Conservation (phyloP, 192 early-diverging fungal species). For the Coemansia sp. region DNA sequence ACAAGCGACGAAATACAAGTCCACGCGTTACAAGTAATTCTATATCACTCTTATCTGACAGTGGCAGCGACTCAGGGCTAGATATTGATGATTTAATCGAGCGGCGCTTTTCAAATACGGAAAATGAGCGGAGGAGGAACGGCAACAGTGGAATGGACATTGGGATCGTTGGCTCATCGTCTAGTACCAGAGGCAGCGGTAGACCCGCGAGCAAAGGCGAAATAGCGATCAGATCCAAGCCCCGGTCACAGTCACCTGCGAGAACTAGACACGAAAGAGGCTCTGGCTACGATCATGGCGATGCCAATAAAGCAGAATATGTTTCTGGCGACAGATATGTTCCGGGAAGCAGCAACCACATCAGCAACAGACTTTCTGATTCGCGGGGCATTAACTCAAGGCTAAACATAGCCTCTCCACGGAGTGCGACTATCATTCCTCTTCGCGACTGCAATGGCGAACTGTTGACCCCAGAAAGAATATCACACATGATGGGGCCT, state of each 20-base stretch:
- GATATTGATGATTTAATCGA: conserved; percentile 20
- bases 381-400: background rate
- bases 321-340: background rate
- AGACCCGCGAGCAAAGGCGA: background rate
- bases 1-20: conserved; percentile 22
- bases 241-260: background rate
- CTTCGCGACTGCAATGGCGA: conserved; percentile 15
- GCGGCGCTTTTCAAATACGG: conserved; percentile 7
- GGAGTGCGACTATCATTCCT: conserved; percentile 1
- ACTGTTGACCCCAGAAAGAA: conserved; percentile 14
- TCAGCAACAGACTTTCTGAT: background rate
- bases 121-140: conserved; percentile 1
- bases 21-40: conserved; percentile 14
- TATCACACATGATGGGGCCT: conserved; percentile 28
- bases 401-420: background rate
- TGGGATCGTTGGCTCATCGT: conserved; percentile 28
- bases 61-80: conserved; percentile 12
- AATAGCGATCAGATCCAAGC: background rate
- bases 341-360: background rate
- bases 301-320: background rate
- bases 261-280: background rate
- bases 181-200: background rate
- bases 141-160: conserved; percentile 9
- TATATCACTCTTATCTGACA: conserved; percentile 24
- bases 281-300: conserved; percentile 4